Evolutionary conservation across 2,329 filamentous ascomycete genomes (phyloP), one percentile per base, ranked within the genome.

Genomic region (Macrophomina tecta): DNA sequence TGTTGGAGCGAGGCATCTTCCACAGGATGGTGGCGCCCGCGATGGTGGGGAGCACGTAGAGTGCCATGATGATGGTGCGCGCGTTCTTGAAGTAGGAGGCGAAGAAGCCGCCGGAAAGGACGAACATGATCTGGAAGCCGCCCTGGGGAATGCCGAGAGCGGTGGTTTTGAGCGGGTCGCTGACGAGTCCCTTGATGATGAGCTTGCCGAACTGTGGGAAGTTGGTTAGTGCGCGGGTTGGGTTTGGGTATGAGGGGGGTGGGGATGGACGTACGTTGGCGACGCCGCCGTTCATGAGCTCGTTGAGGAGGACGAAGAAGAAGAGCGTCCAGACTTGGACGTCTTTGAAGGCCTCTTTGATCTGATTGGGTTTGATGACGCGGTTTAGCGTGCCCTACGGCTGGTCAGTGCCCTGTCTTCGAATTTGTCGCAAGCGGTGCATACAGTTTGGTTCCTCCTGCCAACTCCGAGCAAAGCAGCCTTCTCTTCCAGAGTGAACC

Each of bases 111-210:
- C 85, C 85, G 0, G 80, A 78, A 9, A 87, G 79, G 42, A 88
- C 82, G 69, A 79, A 86, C n/a, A 85, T 73, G 3, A 85, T 79
- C 65, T 86, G 84, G 70, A 85, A 86, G 1, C 79, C 82, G 5
- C 86, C 86, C 51, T 83, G 80, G 0, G 86, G 86, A 38, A 88
- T 87, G 0, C 84, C 85, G 3, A 85, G 78, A 0, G 82, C 82
- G 0, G 84, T 85, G 0, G 86, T 86, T 7, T 78, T 71, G 0
- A 85, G 76, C 0, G 82, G 69, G 56, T 82, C 77, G 1, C 72
- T 70, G 18, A 81, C 81, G 2, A 85, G 74, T 1, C 82, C 80
- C 66, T 86, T 86, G 72, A 87, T 81, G 64, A 87, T 86, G 28
- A 85, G 78, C 65, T 85, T 86, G 46, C 83, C 82, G 69, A 87